phyloP scores from a whole-genome alignment of 352 stramenopile genomes.

The Peronosclerospora sorghi region DNA sequence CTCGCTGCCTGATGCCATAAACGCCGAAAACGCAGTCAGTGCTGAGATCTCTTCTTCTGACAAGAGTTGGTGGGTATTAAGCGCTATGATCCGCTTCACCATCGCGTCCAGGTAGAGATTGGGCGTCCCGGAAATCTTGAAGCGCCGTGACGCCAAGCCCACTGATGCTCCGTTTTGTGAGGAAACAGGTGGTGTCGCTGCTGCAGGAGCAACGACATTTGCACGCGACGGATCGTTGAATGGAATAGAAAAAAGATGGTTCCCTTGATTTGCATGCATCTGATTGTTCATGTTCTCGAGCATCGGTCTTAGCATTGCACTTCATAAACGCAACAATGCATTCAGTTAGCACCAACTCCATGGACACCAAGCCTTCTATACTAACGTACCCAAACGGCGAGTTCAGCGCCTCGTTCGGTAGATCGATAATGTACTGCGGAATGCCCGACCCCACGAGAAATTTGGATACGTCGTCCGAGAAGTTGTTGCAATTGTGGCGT shows the following conservation, averaged over 20 bases:
- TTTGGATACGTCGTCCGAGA: constrained; percentile 83
- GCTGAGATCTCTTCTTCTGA: constrained; percentile 18
- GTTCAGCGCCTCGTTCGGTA: constrained; percentile 81
- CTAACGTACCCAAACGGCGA: constrained; percentile 78
- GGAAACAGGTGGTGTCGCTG: background rate
- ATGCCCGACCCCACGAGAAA: constrained; percentile 86
- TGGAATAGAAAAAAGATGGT: constrained; percentile 52
- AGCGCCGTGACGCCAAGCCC: constrained; percentile 27
- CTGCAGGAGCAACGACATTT: constrained; percentile 3
- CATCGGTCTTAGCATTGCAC: constrained; percentile 71
- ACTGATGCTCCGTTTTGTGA: background rate
- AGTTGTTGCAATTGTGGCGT: constrained; percentile 96
- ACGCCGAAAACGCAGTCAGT: constrained; percentile 18
- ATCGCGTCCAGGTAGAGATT: constrained; percentile 41
- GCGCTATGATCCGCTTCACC: constrained; percentile 24
- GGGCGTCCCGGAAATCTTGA: constrained; percentile 44
- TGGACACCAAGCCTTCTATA: background rate
- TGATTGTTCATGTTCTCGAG: constrained; percentile 76
- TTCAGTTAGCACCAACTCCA: background rate
- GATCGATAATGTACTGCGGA: constrained; percentile 83
- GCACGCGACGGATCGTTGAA: constrained; percentile 54
- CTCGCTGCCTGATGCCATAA: constrained; percentile 15
- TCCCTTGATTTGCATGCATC: constrained; percentile 38
- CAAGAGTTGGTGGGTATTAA: constrained; percentile 25
- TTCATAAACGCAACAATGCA: constrained; percentile 6